These are phyloP conservation scores for Rhodofomes roseus DNA, from an alignment of 1,284 basidiomycete species.

Conservation along the genomic window DNA sequence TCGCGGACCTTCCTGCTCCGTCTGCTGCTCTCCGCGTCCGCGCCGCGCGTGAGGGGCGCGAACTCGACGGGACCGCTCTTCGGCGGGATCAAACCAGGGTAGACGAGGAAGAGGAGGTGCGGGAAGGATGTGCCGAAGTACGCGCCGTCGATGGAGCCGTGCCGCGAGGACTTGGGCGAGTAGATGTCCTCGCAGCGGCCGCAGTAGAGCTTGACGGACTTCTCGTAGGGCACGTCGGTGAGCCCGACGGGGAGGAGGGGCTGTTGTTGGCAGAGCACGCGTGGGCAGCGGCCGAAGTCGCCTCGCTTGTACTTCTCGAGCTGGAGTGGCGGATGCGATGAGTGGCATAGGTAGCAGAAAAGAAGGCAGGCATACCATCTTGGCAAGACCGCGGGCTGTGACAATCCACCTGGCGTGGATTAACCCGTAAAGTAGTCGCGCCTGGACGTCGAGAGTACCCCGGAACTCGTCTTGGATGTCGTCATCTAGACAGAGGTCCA, in stretches of 20 bases:
- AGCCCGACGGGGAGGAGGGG: slow-evolving; percentile 94
- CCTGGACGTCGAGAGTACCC: slow-evolving; percentile 86
- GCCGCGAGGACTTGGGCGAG: slow-evolving; percentile 90
- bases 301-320: slow-evolving; percentile 96
- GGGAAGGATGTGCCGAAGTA: slow-evolving; percentile 98
- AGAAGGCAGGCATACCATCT: slow-evolving; percentile 74
- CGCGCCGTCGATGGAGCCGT: slow-evolving; percentile 93
- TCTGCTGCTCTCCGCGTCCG: slow-evolving; percentile 22
- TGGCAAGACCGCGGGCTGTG: slow-evolving; percentile 86
- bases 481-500: slow-evolving; percentile 48
- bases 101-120: slow-evolving; percentile 93
- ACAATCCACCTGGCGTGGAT: slow-evolving; percentile 98
- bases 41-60: slow-evolving; percentile 19
- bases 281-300: slow-evolving; percentile 94
- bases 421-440: slow-evolving; percentile 88
- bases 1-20: slow-evolving; percentile 44
- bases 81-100: slow-evolving; percentile 84
- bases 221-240: slow-evolving; percentile 92
- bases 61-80: slow-evolving; percentile 69
- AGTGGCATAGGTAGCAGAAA: neutral
- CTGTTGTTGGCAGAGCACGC: slow-evolving; percentile 89
- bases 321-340: slow-evolving; percentile 36
- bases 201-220: slow-evolving; percentile 96
- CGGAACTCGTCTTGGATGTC: slow-evolving; percentile 77
- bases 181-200: slow-evolving; percentile 96